phyloP scores from a whole-genome alignment of 352 stramenopile species.

The Phytopythium cucurbitacearum region DNA sequence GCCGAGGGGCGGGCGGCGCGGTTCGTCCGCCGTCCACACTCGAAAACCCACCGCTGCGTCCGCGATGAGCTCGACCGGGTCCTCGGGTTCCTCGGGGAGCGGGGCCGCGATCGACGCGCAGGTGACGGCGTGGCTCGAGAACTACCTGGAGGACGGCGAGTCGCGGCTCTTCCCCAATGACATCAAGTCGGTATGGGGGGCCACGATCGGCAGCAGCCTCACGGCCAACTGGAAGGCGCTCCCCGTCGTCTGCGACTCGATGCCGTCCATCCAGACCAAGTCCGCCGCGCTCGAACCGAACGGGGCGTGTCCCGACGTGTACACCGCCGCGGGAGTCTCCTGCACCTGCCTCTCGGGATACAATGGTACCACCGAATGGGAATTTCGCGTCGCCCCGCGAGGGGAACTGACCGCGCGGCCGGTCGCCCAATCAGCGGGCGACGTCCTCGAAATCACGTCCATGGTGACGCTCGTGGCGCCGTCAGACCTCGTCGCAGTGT shows the following conservation, averaged over 20 bases:
- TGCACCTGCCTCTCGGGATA: slow-evolving; percentile 55
- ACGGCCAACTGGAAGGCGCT: slow-evolving; percentile 51
- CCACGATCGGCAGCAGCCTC: slow-evolving; percentile 40
- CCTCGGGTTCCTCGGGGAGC: slow-evolving; percentile 7
- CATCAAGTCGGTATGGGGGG: slow-evolving; percentile 48
- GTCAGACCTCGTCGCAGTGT: slow-evolving; percentile 24
- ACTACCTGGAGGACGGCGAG: slow-evolving; percentile 51
- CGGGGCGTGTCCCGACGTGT: slow-evolving; percentile 35
- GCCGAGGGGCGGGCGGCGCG: no score
- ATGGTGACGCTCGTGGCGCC: slow-evolving; percentile 45
- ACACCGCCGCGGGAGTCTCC: slow-evolving; percentile 38
- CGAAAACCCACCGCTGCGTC: not conserved
- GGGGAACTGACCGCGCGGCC: slow-evolving; percentile 21
- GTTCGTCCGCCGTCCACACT: no score
- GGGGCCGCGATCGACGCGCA: slow-evolving; percentile 29
- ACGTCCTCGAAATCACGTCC: slow-evolving; percentile 34
- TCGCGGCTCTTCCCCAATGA: slow-evolving; percentile 53
- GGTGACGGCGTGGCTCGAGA: slow-evolving; percentile 41
- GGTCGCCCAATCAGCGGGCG: slow-evolving; percentile 25
- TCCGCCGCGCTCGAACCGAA: slow-evolving; percentile 35
- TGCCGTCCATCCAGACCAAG: slow-evolving; percentile 45
- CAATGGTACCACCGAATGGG: slow-evolving; percentile 29
- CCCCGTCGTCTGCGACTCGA: slow-evolving; percentile 40
- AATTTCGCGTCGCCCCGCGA: slow-evolving; percentile 30
- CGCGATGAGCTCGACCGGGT: slow-evolving; percentile 2